Conservation (phyloP, 768 basidiomycete species). For the Roridomyces roridus region DNA sequence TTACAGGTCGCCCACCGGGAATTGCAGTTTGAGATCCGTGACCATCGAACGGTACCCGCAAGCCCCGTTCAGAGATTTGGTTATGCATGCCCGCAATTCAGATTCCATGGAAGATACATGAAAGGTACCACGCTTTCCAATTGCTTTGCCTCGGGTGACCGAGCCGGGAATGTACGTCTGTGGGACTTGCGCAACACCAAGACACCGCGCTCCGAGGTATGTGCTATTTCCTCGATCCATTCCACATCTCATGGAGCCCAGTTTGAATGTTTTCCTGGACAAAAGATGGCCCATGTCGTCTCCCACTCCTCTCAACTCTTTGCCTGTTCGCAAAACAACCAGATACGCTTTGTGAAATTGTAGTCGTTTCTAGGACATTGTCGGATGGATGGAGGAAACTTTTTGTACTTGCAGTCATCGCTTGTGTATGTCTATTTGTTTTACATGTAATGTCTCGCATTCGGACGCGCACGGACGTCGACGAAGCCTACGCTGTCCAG, state of each 20-base stretch:
- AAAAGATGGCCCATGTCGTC: conserved; percentile 46
- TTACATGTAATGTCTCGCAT: not conserved
- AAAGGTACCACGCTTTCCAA: conserved; percentile 45
- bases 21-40: conserved; percentile 58
- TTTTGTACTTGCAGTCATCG: not conserved
- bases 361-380: not conserved
- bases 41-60: conserved; percentile 45
- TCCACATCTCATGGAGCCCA: conserved; percentile 19
- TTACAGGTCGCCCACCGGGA: conserved; percentile 55
- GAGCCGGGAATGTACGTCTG: conserved; percentile 45
- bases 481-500: conserved; percentile 65
- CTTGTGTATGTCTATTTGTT: not conserved
- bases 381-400: too few species aligned
- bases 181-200: conserved; percentile 55
- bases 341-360: conserved; percentile 30
- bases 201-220: conserved; percentile 29
- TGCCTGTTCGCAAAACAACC: conserved; percentile 46
- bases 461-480: conserved; percentile 42
- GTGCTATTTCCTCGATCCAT: not conserved
- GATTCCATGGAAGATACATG: conserved; percentile 46
- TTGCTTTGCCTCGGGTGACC: conserved; percentile 51
- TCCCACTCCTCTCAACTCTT: conserved; percentile 39
- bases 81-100: conserved; percentile 35
- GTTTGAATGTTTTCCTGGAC: conserved; percentile 40
- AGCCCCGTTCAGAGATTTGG: conserved; percentile 51